Conservation (phyloP, 371 early-diverging fungal species). For the Circinella minor region DNA sequence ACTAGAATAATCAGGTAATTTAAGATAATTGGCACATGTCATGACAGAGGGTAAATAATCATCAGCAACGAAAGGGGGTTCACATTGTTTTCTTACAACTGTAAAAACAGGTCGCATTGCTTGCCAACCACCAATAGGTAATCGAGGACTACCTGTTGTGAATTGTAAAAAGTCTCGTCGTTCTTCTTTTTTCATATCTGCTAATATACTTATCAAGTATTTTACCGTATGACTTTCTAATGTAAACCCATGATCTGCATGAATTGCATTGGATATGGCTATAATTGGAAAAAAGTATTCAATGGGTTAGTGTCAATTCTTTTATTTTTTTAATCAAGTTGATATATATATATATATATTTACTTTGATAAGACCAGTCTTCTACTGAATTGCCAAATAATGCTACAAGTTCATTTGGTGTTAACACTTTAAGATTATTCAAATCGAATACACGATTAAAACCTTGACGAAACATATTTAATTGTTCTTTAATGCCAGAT, state of each 20-base stretch:
- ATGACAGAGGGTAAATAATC: slow-evolving; percentile 85
- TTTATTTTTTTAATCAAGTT: background rate
- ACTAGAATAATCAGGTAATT: slow-evolving; percentile 79
- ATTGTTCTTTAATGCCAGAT: slow-evolving; percentile 69
- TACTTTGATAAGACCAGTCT: slow-evolving; percentile 77
- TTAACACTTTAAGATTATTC: slow-evolving; percentile 68
- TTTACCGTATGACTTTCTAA: slow-evolving; percentile 70
- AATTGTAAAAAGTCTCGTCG: slow-evolving; percentile 84
- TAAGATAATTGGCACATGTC: slow-evolving; percentile 91
- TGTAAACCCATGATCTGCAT: slow-evolving; percentile 88
- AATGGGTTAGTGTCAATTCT: background rate
- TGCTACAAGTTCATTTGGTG: slow-evolving; percentile 69
- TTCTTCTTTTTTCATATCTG: slow-evolving; percentile 57
- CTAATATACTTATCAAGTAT: slow-evolving; percentile 68
- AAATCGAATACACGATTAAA: slow-evolving; percentile 79
- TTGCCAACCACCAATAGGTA: slow-evolving; percentile 88
- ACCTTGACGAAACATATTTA: slow-evolving; percentile 77
- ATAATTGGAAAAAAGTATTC: slow-evolving; percentile 3
- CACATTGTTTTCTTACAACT: slow-evolving; percentile 73
- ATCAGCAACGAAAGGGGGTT: slow-evolving; percentile 63
- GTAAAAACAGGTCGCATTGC: slow-evolving; percentile 76
- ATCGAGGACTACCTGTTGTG: slow-evolving; percentile 85
- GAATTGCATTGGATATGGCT: slow-evolving; percentile 70
- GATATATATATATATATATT: background rate
- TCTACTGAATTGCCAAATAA: slow-evolving; percentile 73